These are phyloP conservation scores for Aethionema arabicum DNA, from an alignment of 345 rosid species.

Conservation along the genomic window DNA sequence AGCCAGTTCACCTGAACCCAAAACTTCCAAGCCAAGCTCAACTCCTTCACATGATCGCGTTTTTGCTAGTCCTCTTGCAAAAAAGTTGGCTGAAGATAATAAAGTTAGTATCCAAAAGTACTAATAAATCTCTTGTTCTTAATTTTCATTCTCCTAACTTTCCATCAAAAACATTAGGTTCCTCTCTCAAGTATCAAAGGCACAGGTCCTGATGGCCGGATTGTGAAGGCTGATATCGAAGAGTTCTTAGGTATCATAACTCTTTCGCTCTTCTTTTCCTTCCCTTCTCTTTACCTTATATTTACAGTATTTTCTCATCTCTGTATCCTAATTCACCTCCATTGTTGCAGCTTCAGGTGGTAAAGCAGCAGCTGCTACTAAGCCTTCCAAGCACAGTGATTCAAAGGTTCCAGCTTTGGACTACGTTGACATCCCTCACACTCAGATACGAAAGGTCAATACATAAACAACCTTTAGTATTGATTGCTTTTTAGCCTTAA, in stretches of 20 bases:
- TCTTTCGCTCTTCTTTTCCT: slow-evolving; percentile 4
- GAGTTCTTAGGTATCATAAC: slow-evolving; percentile 72
- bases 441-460: slow-evolving; percentile 84
- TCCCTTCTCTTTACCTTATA: neutral
- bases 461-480: slow-evolving; percentile 9
- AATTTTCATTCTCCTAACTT: slow-evolving; percentile 11
- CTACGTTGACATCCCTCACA: slow-evolving; percentile 76
- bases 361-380: slow-evolving; percentile 60
- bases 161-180: slow-evolving; percentile 47
- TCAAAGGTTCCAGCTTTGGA: slow-evolving; percentile 51
- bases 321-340: slow-evolving; percentile 16
- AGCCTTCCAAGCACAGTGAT: slow-evolving; percentile 45
- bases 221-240: slow-evolving; percentile 91
- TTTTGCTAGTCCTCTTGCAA: slow-evolving; percentile 93
- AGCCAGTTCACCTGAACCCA: slow-evolving; percentile 60
- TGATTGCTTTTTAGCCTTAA: neutral
- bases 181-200: slow-evolving; percentile 81
- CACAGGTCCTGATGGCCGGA: slow-evolving; percentile 86
- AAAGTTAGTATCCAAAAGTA: slow-evolving; percentile 45
- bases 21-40: slow-evolving; percentile 49
- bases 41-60: slow-evolving; percentile 60
- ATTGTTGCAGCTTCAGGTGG: slow-evolving; percentile 62
- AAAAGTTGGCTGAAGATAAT: slow-evolving; percentile 84
- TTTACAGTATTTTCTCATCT: slow-evolving; percentile 14
- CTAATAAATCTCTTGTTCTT: slow-evolving; percentile 9